phyloP scores from a whole-genome alignment of 148 eudicot genomes.

The Diospyros lotus region DNA sequence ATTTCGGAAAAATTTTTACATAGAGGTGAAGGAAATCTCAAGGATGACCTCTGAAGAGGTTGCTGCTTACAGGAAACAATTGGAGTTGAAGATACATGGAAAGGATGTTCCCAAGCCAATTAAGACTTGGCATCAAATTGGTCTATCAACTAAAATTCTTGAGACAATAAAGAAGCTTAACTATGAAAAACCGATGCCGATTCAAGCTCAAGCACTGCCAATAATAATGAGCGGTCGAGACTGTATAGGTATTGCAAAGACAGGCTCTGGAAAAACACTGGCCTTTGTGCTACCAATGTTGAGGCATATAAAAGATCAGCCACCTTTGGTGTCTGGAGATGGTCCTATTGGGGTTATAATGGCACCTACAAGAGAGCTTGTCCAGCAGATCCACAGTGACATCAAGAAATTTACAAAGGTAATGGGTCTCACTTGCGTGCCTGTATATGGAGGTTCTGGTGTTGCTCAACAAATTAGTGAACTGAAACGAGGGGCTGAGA shows the following conservation, averaged over 20 bases:
- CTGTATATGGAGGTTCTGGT: conserved; percentile 85
- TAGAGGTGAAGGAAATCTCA: conserved; percentile 65
- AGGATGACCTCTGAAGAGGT: conserved; percentile 71
- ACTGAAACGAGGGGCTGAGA: conserved; percentile 71
- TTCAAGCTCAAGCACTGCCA: conserved; percentile 81
- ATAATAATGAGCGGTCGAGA: conserved; percentile 86
- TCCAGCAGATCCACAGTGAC: conserved; percentile 77
- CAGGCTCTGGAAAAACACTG: conserved; percentile 81
- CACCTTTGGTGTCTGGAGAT: conserved; percentile 73
- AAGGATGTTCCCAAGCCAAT: conserved; percentile 81
- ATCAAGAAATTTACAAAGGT: conserved; percentile 70
- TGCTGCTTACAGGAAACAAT: conserved; percentile 48
- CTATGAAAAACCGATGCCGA: conserved; percentile 81
- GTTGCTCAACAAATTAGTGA: conserved; percentile 83
- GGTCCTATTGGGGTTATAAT: conserved; percentile 81
- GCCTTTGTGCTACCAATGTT: conserved; percentile 87
- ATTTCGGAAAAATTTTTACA: conserved; percentile 70
- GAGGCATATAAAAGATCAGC: conserved; percentile 80
- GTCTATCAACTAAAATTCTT: conserved; percentile 58
- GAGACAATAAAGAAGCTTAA: conserved; percentile 65
- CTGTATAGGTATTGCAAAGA: conserved; percentile 82
- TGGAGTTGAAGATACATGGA: conserved; percentile 75
- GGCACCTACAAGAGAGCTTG: conserved; percentile 90
- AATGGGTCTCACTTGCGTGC: conserved; percentile 68
- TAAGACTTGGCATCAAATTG: conserved; percentile 80